phyloP scores from a whole-genome alignment of 2,329 filamentous ascomycete genomes.

The Nigrospora osmanthi region DNA sequence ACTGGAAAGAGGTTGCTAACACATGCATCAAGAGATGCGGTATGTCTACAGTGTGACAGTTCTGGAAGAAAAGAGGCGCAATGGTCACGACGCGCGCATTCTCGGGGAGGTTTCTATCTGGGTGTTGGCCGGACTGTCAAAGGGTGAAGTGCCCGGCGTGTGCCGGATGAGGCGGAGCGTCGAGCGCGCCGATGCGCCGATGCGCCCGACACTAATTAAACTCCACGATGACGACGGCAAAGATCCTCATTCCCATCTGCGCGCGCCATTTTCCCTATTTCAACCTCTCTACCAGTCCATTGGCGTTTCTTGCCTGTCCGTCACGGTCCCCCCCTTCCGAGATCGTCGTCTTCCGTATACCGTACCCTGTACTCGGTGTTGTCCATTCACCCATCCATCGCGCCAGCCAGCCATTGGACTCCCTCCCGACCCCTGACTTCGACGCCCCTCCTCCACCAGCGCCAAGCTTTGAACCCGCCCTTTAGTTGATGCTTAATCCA shows the following conservation, averaged over 20 bases:
- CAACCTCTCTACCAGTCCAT: not conserved
- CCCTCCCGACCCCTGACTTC: not conserved
- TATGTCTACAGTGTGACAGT: no score
- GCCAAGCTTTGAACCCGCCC: not conserved
- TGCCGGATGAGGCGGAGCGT: not conserved
- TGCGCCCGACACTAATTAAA: not conserved
- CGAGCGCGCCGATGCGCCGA: not conserved
- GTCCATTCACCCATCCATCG: no score
- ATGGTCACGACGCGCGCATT: no score
- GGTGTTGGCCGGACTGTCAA: no score
- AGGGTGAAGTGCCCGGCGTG: no score
- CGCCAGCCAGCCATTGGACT: no score
- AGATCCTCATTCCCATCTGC: not conserved
- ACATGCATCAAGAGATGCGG: no score
- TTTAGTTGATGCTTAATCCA: not conserved
- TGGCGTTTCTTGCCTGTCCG: not conserved
- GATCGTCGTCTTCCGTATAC: not conserved
- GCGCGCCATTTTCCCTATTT: not conserved
- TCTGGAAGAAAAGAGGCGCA: no score
- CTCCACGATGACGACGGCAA: not conserved
- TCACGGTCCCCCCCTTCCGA: not conserved
- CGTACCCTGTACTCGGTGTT: no score
- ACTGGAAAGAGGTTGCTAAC: no score
- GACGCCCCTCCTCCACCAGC: not conserved
- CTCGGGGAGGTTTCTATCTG: no score